Evolutionary conservation across 2,329 filamentous ascomycete genomes (phyloP).

Genomic region (Fusarium verrucosum): DNA sequence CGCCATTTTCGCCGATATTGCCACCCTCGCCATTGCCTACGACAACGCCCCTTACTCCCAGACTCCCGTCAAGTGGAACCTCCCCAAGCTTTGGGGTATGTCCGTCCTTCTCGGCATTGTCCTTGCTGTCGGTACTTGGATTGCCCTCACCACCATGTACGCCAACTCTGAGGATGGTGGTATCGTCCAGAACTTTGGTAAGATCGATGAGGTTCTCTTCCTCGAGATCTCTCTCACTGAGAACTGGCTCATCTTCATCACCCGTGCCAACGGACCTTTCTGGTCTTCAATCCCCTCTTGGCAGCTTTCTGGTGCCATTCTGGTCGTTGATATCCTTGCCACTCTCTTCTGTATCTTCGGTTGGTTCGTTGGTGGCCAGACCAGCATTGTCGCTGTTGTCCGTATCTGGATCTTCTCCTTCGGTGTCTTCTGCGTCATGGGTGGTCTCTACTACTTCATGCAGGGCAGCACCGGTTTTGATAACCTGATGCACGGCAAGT

Average conservation of each 20-base stretch:
- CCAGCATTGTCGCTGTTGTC: constrained; percentile 83
- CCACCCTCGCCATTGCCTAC: constrained; percentile 90
- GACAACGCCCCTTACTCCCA: constrained; percentile 90
- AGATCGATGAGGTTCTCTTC: constrained; percentile 84
- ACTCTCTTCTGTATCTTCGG: constrained; percentile 88
- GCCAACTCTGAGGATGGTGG: constrained; percentile 73
- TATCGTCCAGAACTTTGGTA: constrained; percentile 90
- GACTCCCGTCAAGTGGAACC: constrained; percentile 92
- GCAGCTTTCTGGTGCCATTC: constrained; percentile 81
- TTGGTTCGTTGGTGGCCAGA: constrained; percentile 76
- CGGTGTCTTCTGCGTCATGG: constrained; percentile 86
- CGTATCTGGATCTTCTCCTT: constrained; percentile 93
- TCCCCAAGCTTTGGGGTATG: constrained; percentile 94
- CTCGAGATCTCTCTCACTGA: constrained; percentile 89
- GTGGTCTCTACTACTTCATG: constrained; percentile 77
- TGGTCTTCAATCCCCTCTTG: constrained; percentile 90
- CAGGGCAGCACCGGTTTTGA: constrained; percentile 84
- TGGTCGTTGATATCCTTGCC: constrained; percentile 83
- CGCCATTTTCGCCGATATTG: constrained; percentile 94
- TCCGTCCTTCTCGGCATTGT: constrained; percentile 84
- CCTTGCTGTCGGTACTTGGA: constrained; percentile 86
- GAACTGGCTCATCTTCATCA: constrained; percentile 98
- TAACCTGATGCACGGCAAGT: constrained; percentile 93
- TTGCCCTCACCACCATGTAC: constrained; percentile 88
- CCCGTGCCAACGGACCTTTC: constrained; percentile 90